phyloP scores from a whole-genome alignment of 768 basidiomycete species.

The Lactarius akahatsu region DNA sequence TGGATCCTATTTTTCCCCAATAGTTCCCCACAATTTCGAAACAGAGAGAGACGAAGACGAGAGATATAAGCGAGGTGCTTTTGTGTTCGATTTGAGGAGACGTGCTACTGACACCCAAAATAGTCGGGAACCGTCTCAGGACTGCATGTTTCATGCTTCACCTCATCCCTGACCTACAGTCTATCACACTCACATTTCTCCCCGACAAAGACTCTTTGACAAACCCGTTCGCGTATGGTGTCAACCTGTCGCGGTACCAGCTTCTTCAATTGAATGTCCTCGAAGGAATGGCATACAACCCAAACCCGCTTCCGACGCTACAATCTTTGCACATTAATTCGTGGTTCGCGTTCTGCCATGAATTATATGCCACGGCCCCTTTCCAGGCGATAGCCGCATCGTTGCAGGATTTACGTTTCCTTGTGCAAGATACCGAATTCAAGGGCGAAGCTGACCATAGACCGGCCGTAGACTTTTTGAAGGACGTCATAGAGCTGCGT shows the following conservation, averaged over 20 bases:
- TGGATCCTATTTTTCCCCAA: too few relatives aligned
- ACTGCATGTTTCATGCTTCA: neutral
- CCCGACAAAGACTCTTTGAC: too few relatives aligned
- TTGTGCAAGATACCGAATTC: neutral
- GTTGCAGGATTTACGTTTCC: neutral
- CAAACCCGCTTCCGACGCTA: neutral
- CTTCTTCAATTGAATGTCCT: neutral
- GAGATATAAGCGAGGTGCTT: neutral
- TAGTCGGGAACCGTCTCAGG: neutral
- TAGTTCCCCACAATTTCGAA: too few relatives aligned
- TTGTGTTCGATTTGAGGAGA: neutral
- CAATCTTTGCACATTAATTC: neutral
- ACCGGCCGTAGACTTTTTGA: neutral
- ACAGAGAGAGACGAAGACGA: too few relatives aligned
- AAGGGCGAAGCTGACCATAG: neutral
- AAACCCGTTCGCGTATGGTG: neutral
- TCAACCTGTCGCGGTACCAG: neutral
- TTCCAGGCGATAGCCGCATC: neutral
- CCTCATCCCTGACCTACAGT: neutral
- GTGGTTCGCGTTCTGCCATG: neutral
- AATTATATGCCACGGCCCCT: neutral
- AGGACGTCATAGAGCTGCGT: neutral
- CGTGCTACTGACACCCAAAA: neutral
- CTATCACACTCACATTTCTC: neutral
- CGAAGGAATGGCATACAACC: neutral